These are phyloP conservation scores for Beverwykella pulmonaria DNA, from an alignment of 495 filamentous ascomycete species.

Conservation along the genomic window DNA sequence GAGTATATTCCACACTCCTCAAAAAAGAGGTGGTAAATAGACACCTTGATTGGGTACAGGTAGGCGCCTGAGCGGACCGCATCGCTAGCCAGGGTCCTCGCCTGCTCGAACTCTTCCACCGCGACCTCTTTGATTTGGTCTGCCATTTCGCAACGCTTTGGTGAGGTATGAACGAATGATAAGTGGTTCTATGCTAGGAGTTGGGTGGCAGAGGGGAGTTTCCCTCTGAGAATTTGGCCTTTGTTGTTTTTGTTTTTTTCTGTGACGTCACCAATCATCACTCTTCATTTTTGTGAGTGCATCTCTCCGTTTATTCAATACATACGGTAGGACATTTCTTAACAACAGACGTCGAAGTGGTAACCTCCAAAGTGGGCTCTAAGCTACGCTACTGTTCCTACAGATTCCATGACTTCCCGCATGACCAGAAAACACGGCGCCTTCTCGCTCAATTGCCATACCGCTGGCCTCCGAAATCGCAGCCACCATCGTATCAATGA, in stretches of 20 bases:
- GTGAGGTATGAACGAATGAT: constrained; percentile 8
- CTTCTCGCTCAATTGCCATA: too few species aligned
- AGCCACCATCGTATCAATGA: too few species aligned
- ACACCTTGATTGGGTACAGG: constrained; percentile 79
- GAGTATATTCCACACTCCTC: neutral
- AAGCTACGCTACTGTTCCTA: too few species aligned
- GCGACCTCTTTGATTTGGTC: constrained; percentile 47
- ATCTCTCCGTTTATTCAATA: too few species aligned
- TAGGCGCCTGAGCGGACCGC: constrained; percentile 76
- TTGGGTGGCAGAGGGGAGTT: neutral
- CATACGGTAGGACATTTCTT: too few species aligned
- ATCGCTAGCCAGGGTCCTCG: constrained; percentile 58
- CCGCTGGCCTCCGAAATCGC: too few species aligned
- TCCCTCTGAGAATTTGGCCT: neutral
- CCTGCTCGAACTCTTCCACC: constrained; percentile 59
- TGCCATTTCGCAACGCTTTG: constrained; percentile 37
- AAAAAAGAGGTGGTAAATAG: constrained; percentile 32
- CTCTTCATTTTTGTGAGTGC: too few species aligned
- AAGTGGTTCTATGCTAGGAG: neutral
- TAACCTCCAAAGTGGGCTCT: too few species aligned
- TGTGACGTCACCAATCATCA: neutral
- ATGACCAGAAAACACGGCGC: too few species aligned
- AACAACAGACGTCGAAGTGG: too few species aligned
- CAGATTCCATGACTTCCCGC: too few species aligned
- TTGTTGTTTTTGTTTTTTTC: neutral